Evolutionary conservation across 371 early-diverging fungal genomes (phyloP), one percentile per base, ranked within the genome.

Genomic region (Rhizomucor pusillus): DNA sequence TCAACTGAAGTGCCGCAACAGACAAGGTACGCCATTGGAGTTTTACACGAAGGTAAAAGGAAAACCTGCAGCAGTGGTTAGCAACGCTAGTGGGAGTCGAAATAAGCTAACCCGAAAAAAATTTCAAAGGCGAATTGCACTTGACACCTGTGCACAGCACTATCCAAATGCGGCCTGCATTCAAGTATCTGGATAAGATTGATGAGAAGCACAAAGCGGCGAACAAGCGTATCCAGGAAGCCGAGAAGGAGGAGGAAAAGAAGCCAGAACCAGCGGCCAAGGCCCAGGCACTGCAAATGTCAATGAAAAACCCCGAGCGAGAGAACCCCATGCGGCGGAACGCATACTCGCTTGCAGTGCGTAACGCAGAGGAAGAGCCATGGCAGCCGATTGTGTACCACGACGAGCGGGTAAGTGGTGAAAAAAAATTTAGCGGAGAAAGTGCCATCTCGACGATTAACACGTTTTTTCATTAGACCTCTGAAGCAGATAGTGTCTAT

Each of bases 161-260:
- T 0, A 77, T 92, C 11, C 94, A 94, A 62, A 72, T 95, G 55
- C 84, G 92, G 6, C 93, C 93, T 2, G 88, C 87, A 25, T 84
- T 95, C 44, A 86, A 82, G 56, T 93, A 94, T 62, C 72, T 94
- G 34, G 96, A 95, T 59, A 87, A 90, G 65, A 89, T 94, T 65
- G 85, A 84, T 22, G 92, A 92, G 46, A 93, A 93, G 62, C 80
- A 82, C 54, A 86, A 82, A 49, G 86, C 84, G 14, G 89, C 90
- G 3, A 86, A 71, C 54, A 88, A 61, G 75, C 82, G 62, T 48
- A 80, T 75, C 20, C 79, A 80, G 36, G 84, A 87, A 40, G 86
- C 88, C 44, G 92, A 88, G 24, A 80, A 71, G 20, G 80, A 82
- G 60, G 82, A 82, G 37, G 63, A 75, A 39, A 75, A 62, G 20